Evolutionary conservation across 1,284 basidiomycete genomes (phyloP).

Genomic region (Wallemia ichthyophaga): DNA sequence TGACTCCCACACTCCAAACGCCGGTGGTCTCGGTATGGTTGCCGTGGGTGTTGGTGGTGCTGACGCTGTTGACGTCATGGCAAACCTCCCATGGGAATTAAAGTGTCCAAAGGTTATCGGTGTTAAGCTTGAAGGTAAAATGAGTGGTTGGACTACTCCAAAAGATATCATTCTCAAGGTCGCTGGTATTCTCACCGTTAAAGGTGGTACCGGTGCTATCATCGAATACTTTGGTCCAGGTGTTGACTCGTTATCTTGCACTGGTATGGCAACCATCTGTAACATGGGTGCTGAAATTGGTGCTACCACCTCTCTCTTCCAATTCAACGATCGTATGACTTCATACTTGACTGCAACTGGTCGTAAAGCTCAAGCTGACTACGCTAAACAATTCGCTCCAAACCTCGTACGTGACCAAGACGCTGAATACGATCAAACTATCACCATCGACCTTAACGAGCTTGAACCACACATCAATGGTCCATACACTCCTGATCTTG

Average conservation of each 20-base stretch:
- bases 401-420: constrained; percentile 70
- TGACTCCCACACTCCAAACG: constrained; percentile 96
- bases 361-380: constrained; percentile 58
- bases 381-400: constrained; percentile 66
- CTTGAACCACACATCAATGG: constrained; percentile 99
- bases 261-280: constrained; percentile 86
- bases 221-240: constrained; percentile 82
- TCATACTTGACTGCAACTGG: constrained; percentile 55
- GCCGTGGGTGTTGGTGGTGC: constrained; percentile 98
- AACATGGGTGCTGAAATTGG: constrained; percentile 99
- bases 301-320: constrained; percentile 95
- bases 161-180: constrained; percentile 97
- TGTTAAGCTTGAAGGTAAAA: constrained; percentile 84
- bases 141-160: constrained; percentile 86
- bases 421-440: constrained; percentile 77
- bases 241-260: constrained; percentile 86
- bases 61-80: constrained; percentile 97
- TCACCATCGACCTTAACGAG: constrained; percentile 82
- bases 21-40: constrained; percentile 95
- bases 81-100: constrained; percentile 88
- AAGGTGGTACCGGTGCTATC: constrained; percentile 89
- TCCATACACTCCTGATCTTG: constrained; percentile 86
- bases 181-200: constrained; percentile 85
- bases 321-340: constrained; percentile 83
- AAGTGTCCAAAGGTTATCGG: constrained; percentile 98